phyloP scores from a whole-genome alignment of 225 moss, liverwort and hornwort genomes.

The Sphagnum tenellum region DNA sequence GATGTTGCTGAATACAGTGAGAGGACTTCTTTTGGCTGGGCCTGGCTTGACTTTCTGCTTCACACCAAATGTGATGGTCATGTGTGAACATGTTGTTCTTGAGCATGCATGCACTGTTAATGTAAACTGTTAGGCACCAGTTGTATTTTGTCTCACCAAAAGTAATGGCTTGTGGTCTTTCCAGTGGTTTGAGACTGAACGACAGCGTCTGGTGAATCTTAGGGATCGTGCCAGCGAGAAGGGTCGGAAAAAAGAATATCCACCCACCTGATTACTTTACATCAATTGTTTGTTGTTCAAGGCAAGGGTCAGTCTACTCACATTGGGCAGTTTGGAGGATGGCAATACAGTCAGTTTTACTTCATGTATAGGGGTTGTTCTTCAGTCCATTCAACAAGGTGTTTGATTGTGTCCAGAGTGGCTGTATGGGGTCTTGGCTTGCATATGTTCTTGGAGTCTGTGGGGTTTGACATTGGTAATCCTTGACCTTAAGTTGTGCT shows the following conservation, averaged over 20 bases:
- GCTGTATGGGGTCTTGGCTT: too few species aligned
- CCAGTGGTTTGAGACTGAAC: slow-evolving; percentile 97
- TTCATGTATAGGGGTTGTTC: too few species aligned
- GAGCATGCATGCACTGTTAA: too few species aligned
- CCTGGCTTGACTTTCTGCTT: not conserved
- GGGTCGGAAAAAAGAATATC: slow-evolving; percentile 98
- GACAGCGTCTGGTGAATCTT: slow-evolving; percentile 72
- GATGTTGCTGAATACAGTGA: too few species aligned
- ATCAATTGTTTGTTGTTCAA: not conserved
- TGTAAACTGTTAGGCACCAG: too few species aligned
- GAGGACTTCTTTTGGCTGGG: not conserved
- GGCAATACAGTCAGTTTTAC: too few species aligned
- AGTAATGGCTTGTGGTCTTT: slow-evolving; percentile 3
- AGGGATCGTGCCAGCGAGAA: slow-evolving; percentile 93
- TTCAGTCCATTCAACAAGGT: too few species aligned
- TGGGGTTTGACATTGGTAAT: not conserved
- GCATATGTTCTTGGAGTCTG: too few species aligned
- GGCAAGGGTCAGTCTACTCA: too few species aligned
- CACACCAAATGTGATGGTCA: not conserved
- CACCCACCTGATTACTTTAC: slow-evolving; percentile 12
- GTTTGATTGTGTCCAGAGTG: too few species aligned
- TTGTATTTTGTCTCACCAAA: not conserved
- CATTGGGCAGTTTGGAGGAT: too few species aligned
- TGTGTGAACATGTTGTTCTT: too few species aligned
- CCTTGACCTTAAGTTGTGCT: slow-evolving; percentile 41